phyloP scores from a whole-genome alignment of 495 filamentous ascomycete genomes.

The Aspergillus funiculosus region DNA sequence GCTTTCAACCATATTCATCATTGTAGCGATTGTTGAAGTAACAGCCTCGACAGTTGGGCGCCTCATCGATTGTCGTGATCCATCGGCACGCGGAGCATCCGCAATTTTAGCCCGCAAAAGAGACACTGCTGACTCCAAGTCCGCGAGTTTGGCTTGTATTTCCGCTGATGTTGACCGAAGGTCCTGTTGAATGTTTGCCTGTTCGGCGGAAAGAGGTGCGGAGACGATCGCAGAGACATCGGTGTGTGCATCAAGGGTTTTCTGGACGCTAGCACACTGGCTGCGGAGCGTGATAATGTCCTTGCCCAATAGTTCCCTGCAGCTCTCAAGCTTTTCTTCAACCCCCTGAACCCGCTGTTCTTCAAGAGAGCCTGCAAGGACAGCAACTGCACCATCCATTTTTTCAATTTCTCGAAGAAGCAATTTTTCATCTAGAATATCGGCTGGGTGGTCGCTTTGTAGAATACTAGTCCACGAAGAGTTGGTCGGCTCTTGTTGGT shows the following conservation, averaged over 20 bases:
- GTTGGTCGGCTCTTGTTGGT: constrained; percentile 50
- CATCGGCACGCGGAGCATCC: constrained; percentile 35
- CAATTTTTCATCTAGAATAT: constrained; percentile 56
- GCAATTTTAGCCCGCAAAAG: constrained; percentile 76
- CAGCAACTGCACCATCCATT: constrained; percentile 51
- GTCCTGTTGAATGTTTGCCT: constrained; percentile 74
- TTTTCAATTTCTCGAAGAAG: constrained; percentile 63
- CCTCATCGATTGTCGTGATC: constrained; percentile 23
- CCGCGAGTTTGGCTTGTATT: constrained; percentile 65
- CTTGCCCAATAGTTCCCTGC: constrained; percentile 52
- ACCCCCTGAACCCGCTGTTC: constrained; percentile 59
- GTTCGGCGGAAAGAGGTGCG: constrained; percentile 75
- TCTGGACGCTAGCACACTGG: constrained; percentile 68
- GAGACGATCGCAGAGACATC: constrained; percentile 53
- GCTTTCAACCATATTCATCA: constrained; percentile 87
- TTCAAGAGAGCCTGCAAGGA: constrained; percentile 54
- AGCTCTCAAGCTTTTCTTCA: constrained; percentile 54
- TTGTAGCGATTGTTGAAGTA: constrained; percentile 79
- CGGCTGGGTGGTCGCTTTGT: constrained; percentile 37
- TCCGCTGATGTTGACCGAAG: constrained; percentile 62
- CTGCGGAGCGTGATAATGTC: constrained; percentile 62
- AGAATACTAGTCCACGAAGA: constrained; percentile 41
- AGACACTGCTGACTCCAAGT: constrained; percentile 75
- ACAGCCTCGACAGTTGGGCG: constrained; percentile 90
- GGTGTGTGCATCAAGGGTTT: constrained; percentile 62